Base-by-base conservation (phyloP, 225 moss, liverwort and hornwort species). In the Bryoerythrophyllum caledonicum region DNA sequence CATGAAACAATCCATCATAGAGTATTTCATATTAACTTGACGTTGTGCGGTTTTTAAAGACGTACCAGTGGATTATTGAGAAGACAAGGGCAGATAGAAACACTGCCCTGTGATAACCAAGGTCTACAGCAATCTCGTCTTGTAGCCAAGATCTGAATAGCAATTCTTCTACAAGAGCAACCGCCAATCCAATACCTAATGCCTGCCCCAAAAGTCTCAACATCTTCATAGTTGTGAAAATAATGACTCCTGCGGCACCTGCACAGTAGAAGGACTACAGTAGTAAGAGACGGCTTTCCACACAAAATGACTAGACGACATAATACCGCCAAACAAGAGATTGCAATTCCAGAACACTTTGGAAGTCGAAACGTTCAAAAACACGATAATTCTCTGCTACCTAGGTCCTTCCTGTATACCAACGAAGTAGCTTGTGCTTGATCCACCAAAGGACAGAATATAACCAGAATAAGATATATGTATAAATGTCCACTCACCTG, bases 91-190 rank as follows among this genome's bases (percentile, higher is more conserved):
- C 93, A 26, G 93, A 91, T 11, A 88, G 32, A 23, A 87, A 68
- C 26, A 95, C 87, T 14, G 87, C 91, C 77, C 68, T 76, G 44
- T 94, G 84, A 63, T 84, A 89, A 38, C 97, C 97, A 27, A 95
- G 43, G 67, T 99, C 97, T 53, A 85, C 90, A 55, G 94, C 90
- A 79, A 99, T 88, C 72, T 99, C 97, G 58, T 99, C 97, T 30
- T 99, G 90, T 19, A 99, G 79, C 97, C 97, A 99, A 48, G 91
- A 87, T 56, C 94, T 87, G 84, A 99, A 99, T 15, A 99, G 87
- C 15, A 94, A 73, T 88, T 95, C 97, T 82, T 99, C 97, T 59
- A 95, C 94, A 19, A 99, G 85, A 23, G 93, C 80, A 56, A 93
- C 83, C 44, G 90, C 84, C 65, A 86, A 44, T 60, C 88, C 91